Evolutionary conservation across 257 asterid genomes (phyloP), one percentile per base, ranked within the genome.

Genomic region (Petunia secreta): DNA sequence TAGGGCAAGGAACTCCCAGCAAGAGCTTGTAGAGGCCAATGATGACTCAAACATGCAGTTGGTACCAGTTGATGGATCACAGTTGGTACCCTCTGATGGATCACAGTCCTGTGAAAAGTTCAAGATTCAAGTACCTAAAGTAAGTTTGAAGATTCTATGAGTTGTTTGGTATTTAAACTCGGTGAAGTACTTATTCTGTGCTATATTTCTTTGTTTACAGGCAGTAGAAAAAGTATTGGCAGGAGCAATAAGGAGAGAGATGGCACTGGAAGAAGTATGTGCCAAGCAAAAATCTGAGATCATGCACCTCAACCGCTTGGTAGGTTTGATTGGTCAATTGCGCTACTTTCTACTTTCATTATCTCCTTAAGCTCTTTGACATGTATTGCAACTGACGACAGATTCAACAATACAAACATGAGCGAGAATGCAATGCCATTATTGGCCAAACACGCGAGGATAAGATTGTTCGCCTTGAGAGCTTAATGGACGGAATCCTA

Each of bases 231-330:
- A 87, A 88, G 98, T 96, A 64, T 85, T 96, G 90, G 97, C 99
- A 46, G 99, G 98, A 81, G 97, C 98, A 54, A 94, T 96, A 87
- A 89, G 98, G 78, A 94, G 99, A 87, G 99, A 96, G 93, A 96
- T 94, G 98, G 98, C 98, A 83, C 80, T 94, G 58, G 99, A 96
- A 89, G 98, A 92, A 85, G 80, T 94, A 50, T 94, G 94, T 85
- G 85, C 91, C 79, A 91, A 91, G 87, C 97, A 92, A 82, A 90
- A 82, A 67, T 86, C 92, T 73, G 98, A 94, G 86, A 92, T 96
- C 87, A 87, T 86, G 90, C 97, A 92, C 81, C 98, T 96, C 74
- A 92, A 92, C 75, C 98, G 98, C 77, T 83, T 96, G 98, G 98
- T 95, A 87, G 50, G 89, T 82, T 84, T 68, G 13, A 59, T 44